Evolutionary conservation across 176 grass and related monocot genomes (phyloP), one percentile per base, ranked within the genome.

Genomic region (Oryza nivara): DNA sequence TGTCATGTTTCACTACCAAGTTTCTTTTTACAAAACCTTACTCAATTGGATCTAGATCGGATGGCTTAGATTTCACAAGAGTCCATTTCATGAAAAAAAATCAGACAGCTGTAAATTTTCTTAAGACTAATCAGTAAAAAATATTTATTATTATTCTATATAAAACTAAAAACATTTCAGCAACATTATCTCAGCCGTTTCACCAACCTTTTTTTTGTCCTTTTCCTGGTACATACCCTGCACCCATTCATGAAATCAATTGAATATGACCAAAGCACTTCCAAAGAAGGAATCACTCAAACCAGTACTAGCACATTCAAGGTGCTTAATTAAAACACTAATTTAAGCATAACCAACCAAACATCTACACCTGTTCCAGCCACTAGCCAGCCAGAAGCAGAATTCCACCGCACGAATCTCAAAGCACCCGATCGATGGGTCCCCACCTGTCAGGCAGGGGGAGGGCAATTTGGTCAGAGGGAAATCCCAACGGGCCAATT

Each of bases 401-500:
- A 19, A 19, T 56, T 56, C 52, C 2, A 2, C 52, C 52, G 52
- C 52, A 56, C 52, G 52, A 6, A 56, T 56, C 52, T 17, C 52
- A 56, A 56, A 56, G 52, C 52, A 56, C 52, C 16, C 6, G 15
- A 5, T 44, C 43, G 9, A 44, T 19, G 52, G 52, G 51, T 0
- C 52, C 52, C 52, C 52, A 56, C 52, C 56, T 16, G 70, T 15
- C 6, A 1, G 43, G 43, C 12, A 13, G 9, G 1, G 22, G 1
- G 12, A 54, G 73, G 73, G 46, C 47, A 75, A 34, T 54, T 75
- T 12, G 7, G 73, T 75, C 73, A 75, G 16, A 17, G 2, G 6
- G 45, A 48, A 34, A 17, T 75, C 30, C 73, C 47, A 75, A 75
- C 73, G 73, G 73, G 26, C 47, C 26, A 54, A 54, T 75, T 19